Evolutionary conservation across 345 rosid genomes (phyloP).

Genomic region (Citrus inodora): DNA sequence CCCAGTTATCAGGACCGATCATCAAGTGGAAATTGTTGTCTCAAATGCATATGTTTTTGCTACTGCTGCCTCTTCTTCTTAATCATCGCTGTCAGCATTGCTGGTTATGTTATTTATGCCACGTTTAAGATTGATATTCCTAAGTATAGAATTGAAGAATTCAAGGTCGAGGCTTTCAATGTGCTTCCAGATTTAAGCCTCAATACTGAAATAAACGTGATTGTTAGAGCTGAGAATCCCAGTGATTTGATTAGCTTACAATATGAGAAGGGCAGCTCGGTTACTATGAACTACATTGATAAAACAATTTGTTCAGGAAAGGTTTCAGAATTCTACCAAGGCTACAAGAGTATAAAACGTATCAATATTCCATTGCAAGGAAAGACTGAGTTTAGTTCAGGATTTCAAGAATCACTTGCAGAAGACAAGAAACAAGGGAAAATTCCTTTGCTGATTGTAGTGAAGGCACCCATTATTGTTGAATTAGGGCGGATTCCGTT

Average conservation of each 20-base stretch:
- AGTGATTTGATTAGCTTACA: conserved; percentile 27
- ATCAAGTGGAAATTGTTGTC: conserved; percentile 21
- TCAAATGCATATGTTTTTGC: conserved; percentile 44
- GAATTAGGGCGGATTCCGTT: conserved; percentile 25
- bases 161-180: conserved; percentile 32
- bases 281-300: conserved; percentile 26
- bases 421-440: conserved; percentile 26
- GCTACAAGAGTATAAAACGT: conserved; percentile 24
- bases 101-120: conserved; percentile 16
- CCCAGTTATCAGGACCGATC: neutral
- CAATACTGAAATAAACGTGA: conserved; percentile 30
- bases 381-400: conserved; percentile 30
- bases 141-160: conserved; percentile 24
- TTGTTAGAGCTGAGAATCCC: conserved; percentile 42
- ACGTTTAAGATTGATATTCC: conserved; percentile 38
- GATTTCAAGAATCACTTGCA: conserved; percentile 34
- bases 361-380: conserved; percentile 34
- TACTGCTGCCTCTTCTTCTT: conserved; percentile 36
- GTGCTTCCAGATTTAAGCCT: conserved; percentile 35
- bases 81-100: conserved; percentile 23
- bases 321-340: conserved; percentile 45
- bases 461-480: conserved; percentile 35
- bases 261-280: conserved; percentile 43
- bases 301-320: conserved; percentile 37
- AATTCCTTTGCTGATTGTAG: conserved; percentile 40